Conservation (phyloP, 345 rosid species). For the Cardamine resedifolia region DNA sequence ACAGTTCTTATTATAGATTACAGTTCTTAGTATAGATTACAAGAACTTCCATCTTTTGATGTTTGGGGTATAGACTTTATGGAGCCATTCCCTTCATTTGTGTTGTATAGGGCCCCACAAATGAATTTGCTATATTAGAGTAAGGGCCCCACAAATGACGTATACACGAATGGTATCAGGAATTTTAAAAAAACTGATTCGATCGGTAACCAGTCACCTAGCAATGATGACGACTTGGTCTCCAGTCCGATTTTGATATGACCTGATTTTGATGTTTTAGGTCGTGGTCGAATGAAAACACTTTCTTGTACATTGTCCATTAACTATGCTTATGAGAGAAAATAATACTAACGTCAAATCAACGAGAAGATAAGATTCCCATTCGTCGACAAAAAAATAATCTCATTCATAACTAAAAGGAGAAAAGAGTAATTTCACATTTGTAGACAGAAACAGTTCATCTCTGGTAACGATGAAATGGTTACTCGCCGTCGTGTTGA, state of each 20-base stretch:
- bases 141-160: no score
- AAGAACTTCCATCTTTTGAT: no score
- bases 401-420: background rate
- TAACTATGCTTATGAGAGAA: background rate
- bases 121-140: no score
- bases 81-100: no score
- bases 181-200: no score
- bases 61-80: no score
- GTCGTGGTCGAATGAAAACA: background rate
- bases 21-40: no score
- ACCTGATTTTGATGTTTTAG: background rate
- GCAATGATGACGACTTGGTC: no score
- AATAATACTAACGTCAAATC: background rate
- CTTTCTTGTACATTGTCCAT: background rate
- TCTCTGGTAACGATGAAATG: constrained; percentile 27
- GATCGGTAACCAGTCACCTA: no score
- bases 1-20: no score
- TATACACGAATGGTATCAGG: no score
- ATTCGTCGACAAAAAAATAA: background rate
- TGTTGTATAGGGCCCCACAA: no score
- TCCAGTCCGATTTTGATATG: background rate
- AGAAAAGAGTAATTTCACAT: background rate
- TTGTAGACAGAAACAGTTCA: background rate
- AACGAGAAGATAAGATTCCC: constrained; percentile 11
- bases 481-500: constrained; percentile 7